Evolutionary conservation across 2,329 filamentous ascomycete species (phyloP).

Genomic region (Cladophialophora chaetospira): DNA sequence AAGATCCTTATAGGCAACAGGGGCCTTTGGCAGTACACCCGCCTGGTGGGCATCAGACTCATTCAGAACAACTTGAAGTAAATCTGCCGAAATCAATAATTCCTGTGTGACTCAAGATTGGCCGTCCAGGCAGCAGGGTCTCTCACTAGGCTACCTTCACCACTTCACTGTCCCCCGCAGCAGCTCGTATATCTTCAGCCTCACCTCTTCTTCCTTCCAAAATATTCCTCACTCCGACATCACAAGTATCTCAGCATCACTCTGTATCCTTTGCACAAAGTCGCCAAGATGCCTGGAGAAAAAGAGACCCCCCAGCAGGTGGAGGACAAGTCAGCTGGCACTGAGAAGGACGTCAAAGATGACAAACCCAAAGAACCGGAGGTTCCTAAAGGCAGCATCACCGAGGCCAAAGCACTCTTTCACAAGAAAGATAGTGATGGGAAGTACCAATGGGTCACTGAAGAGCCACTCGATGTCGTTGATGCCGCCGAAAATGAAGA

Average conservation of each 20-base stretch:
- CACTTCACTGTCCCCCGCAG: background rate
- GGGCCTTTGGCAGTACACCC: background rate
- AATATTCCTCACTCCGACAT: background rate
- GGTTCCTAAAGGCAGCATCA: conserved; percentile 37
- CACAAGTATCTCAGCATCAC: background rate
- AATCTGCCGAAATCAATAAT: background rate
- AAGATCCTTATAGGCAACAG: conserved; percentile 1
- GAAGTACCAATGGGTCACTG: conserved; percentile 58
- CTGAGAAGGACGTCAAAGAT: background rate
- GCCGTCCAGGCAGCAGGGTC: background rate
- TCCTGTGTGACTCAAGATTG: background rate
- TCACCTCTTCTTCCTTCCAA: background rate
- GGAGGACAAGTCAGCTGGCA: background rate
- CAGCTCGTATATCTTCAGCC: background rate
- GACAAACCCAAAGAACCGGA: conserved; percentile 15
- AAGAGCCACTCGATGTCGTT: conserved; percentile 56
- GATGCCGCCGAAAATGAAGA: conserved; percentile 63
- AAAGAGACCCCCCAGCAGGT: background rate
- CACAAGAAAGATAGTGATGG: conserved; percentile 55
- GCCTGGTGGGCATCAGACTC: background rate
- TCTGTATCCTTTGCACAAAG: background rate
- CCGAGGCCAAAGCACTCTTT: conserved; percentile 52
- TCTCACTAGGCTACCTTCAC: background rate
- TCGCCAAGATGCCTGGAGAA: background rate
- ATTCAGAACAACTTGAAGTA: too few species aligned